These are phyloP conservation scores for Tylopilus plumbeoviolaceoides DNA, from an alignment of 768 basidiomycete species.

Conservation along the genomic window DNA sequence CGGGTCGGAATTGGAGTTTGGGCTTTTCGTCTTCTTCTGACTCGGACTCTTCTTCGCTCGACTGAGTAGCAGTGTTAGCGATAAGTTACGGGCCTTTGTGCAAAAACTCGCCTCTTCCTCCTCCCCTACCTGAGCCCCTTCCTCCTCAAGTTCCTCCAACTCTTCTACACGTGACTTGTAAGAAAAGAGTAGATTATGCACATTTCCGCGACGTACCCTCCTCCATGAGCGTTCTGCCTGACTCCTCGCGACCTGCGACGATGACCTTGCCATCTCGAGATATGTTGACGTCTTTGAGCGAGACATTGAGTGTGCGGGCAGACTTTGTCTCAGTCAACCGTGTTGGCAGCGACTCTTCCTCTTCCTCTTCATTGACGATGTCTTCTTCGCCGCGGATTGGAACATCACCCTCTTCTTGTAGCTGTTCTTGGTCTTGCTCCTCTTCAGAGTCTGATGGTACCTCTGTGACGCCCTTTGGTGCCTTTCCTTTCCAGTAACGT, in stretches of 20 bases:
- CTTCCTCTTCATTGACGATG: constrained; percentile 42
- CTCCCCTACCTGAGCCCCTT: constrained; percentile 35
- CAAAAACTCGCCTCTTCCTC: constrained; percentile 37
- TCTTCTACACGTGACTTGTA: constrained; percentile 10
- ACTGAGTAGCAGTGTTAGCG: constrained; percentile 40
- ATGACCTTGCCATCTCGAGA: constrained; percentile 77
- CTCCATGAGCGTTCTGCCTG: constrained; percentile 66
- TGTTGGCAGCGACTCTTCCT: constrained; percentile 41
- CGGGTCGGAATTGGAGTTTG: constrained; percentile 80
- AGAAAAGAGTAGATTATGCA: constrained; percentile 8
- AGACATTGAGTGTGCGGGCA: constrained; percentile 61
- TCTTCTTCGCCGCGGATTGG: constrained; percentile 57
- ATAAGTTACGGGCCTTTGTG: constrained; percentile 2
- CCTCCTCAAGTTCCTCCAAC: constrained; percentile 42
- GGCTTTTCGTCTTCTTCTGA: constrained; percentile 74
- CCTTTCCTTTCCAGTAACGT: constrained; percentile 90
- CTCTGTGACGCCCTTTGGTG: constrained; percentile 67
- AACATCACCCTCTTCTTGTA: constrained; percentile 52
- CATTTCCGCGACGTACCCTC: constrained; percentile 35
- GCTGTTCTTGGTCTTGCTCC: constrained; percentile 45
- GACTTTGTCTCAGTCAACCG: constrained; percentile 32
- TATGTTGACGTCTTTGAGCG: constrained; percentile 76
- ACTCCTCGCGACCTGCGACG: constrained; percentile 75
- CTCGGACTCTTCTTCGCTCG: constrained; percentile 82
- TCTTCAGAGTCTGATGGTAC: constrained; percentile 63